Conservation (phyloP, 495 filamentous ascomycete species). For the Elasticomyces elasticus region DNA sequence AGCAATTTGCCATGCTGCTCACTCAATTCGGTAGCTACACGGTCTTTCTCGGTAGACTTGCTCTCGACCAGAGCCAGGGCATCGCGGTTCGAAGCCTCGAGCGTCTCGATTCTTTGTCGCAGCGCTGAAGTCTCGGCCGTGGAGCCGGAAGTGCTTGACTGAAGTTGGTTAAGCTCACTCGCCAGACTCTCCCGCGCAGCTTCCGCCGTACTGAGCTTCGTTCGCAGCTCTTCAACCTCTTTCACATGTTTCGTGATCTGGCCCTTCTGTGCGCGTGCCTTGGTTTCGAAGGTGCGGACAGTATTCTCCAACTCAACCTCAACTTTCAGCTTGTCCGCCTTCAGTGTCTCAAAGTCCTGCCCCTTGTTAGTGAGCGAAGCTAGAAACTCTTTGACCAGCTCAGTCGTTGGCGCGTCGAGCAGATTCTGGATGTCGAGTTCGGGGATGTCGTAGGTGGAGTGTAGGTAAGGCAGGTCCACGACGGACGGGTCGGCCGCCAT, state of each 20-base stretch:
- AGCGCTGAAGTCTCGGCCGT: constrained; percentile 66
- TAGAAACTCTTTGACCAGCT: constrained; percentile 63
- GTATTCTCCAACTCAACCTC: constrained; percentile 91
- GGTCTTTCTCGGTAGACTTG: constrained; percentile 78
- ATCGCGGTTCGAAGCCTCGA: constrained; percentile 87
- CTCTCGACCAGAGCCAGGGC: constrained; percentile 78
- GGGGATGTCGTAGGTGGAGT: constrained; percentile 62
- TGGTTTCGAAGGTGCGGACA: constrained; percentile 68
- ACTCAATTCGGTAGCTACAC: constrained; percentile 73
- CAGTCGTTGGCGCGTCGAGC: constrained; percentile 62
- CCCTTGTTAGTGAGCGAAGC: constrained; percentile 58
- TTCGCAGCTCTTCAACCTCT: constrained; percentile 55
- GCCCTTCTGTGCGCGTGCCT: constrained; percentile 66
- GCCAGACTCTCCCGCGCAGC: constrained; percentile 56
- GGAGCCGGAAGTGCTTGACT: constrained; percentile 63
- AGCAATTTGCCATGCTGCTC: constrained; percentile 79
- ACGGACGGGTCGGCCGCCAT: constrained; percentile 30
- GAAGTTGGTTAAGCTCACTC: constrained; percentile 68
- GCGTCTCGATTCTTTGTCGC: constrained; percentile 65
- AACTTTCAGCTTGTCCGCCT: constrained; percentile 70
- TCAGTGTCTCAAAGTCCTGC: constrained; percentile 65
- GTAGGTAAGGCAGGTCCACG: constrained; percentile 65
- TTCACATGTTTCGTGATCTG: constrained; percentile 65
- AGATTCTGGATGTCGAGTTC: constrained; percentile 55
- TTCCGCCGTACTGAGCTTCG: constrained; percentile 61